Evolutionary conservation across 768 basidiomycete species (phyloP).

Genomic region (Boletus barrowsii): DNA sequence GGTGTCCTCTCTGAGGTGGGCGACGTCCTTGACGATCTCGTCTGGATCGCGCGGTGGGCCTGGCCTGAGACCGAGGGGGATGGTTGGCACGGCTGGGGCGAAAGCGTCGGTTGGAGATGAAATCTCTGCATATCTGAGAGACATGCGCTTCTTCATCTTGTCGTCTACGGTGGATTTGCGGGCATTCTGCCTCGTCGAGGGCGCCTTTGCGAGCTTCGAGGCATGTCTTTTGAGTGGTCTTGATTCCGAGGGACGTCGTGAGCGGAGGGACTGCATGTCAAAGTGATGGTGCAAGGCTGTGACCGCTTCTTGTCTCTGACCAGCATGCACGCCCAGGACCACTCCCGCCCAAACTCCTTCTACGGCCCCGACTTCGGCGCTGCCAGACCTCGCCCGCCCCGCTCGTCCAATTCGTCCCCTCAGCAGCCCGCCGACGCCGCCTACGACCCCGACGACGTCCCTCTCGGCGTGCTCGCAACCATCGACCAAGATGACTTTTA

Average conservation of each 20-base stretch:
- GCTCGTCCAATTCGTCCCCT: slow-evolving; percentile 21
- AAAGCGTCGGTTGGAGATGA: slow-evolving; percentile 60
- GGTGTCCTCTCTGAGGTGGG: slow-evolving; percentile 51
- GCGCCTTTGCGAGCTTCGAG: slow-evolving; percentile 31
- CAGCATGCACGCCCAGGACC: slow-evolving; percentile 24
- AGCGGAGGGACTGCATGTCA: slow-evolving; percentile 55
- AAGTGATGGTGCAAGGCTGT: slow-evolving; percentile 11
- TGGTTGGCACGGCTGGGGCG: slow-evolving; percentile 56
- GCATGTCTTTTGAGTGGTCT: slow-evolving; percentile 34
- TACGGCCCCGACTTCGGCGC: slow-evolving; percentile 27
- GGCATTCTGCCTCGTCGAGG: slow-evolving; percentile 37
- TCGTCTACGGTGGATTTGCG: slow-evolving; percentile 62
- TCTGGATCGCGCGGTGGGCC: slow-evolving; percentile 40
- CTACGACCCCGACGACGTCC: slow-evolving; percentile 41
- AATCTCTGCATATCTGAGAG: slow-evolving; percentile 88
- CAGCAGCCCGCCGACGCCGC: slow-evolving; percentile 31
- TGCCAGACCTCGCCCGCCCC: slow-evolving; percentile 7
- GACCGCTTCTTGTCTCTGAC: slow-evolving; percentile 10
- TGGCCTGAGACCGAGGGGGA: slow-evolving; percentile 46
- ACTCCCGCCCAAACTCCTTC: slow-evolving; percentile 36
- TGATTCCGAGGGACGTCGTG: slow-evolving; percentile 46
- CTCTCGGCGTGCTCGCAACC: slow-evolving; percentile 27
- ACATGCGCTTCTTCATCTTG: slow-evolving; percentile 96
- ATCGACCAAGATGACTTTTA: slow-evolving; percentile 45
- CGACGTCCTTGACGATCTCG: slow-evolving; percentile 45